Base-by-base conservation (phyloP, 2,329 filamentous ascomycete species). In the Exophiala phaeomuriformis region DNA sequence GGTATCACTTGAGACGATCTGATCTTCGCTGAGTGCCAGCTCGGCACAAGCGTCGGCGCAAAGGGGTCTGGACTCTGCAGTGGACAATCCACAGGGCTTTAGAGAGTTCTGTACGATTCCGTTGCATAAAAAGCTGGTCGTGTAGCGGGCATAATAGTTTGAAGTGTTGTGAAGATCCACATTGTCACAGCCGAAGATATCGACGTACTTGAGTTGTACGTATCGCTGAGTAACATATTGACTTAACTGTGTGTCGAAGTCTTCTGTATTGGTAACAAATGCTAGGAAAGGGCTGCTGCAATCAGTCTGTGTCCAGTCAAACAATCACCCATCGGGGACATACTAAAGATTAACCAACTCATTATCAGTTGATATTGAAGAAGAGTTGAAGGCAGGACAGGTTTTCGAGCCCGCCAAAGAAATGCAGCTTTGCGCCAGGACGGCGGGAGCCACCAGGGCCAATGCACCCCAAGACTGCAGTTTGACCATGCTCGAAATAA, bases 31-130 rank as follows among this genome's bases (percentile, higher is more conserved):
- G 61, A 87, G 83, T 33, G 91, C 91, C 67, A 85, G 89, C 67
- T 90, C 78, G 58, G 89, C 88, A 71, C 93, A 98, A 60, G 87
- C 85, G 59, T 93, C 86, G 43, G 91, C 93, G 70, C 93, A 98
- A 10, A 97, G 75, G 1, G 93, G 90, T 54, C 77, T 76, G 3
- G 87, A 82, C 40, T 84, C 74, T 31, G 77, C 71, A n/a, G 76
- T 69, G 0, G 84, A 79, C 43, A 94, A 73, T 19, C 73, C 71
- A 71, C 93, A 98, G 29, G 78, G 67, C 7, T 72, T 67, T 64
- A 85, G 82, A 3, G 93, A 97, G 67, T 89, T 90, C 71, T 98
- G 93, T 47, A 98, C 81, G 66, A 98, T 86, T 61, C 88, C 80
- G 75, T 94, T 97, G 78, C 93, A 98, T 60, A 98, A 79, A 59